These are phyloP conservation scores for Naegleria lovaniensis DNA, from an alignment of 208 protist genomes.

Conservation along the genomic window DNA sequence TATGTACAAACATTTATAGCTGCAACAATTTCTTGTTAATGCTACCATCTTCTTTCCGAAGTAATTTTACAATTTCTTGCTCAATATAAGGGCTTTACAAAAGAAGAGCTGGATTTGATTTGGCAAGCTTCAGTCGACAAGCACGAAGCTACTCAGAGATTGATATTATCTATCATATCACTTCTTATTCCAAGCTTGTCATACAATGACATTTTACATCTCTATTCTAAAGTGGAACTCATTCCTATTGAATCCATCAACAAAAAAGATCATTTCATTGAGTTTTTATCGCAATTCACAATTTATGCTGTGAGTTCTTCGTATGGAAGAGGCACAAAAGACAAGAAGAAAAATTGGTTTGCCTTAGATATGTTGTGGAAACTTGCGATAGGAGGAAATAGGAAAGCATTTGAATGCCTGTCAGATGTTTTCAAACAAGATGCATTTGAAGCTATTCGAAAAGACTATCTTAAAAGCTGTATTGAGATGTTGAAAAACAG, in stretches of 20 bases:
- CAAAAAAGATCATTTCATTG: neutral
- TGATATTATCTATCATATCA: neutral
- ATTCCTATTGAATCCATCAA: neutral
- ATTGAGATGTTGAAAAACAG: neutral
- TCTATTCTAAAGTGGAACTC: neutral
- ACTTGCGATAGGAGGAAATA: neutral
- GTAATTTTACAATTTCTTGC: neutral
- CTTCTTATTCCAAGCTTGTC: neutral
- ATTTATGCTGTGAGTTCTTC: neutral
- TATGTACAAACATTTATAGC: neutral
- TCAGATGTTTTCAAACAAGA: neutral
- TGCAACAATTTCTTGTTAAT: neutral
- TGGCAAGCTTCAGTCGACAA: neutral
- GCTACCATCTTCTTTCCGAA: neutral
- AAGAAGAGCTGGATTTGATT: neutral
- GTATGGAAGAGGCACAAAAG: neutral
- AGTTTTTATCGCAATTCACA: neutral
- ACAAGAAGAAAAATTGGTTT: neutral
- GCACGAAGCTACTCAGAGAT: neutral
- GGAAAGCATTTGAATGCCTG: slow-evolving; percentile 20
- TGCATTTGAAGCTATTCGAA: neutral
- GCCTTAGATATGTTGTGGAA: neutral
- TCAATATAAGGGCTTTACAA: neutral
- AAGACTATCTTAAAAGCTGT: neutral
- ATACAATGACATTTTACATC: neutral